Evolutionary conservation across 2,329 filamentous ascomycete species (phyloP), one percentile per base, ranked within the genome.

Genomic region (Paracamarosporium sp.): DNA sequence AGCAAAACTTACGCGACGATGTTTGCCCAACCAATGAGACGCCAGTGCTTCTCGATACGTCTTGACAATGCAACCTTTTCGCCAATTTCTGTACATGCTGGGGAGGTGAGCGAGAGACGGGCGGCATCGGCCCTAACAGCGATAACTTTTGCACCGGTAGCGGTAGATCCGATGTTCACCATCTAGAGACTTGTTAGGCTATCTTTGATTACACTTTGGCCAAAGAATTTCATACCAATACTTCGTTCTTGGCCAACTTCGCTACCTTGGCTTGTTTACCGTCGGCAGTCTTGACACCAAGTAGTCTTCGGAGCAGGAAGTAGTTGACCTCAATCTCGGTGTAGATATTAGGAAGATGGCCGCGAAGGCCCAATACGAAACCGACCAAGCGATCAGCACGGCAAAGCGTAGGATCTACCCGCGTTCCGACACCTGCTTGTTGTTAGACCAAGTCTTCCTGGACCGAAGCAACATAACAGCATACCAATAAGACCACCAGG

Each of bases 191-290:
- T 27, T 43, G 33, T 73, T 41, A 73, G 65, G 24, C 28, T 51
- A 22, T 41, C 12, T 13, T 35, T 35, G 31, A 25, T 24, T 3
- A 43, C n/a, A 11, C 3, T 7, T 22, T 13, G 17, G 4, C 6
- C 1, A 15, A 15, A 27, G 43, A 17, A 5, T 20, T 28, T 64
- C 63, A 38, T 71, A 75, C 71, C 48, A 99, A 90, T 73, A 98
- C 93, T 80, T 99, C 95, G 81, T 97, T 97, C 88, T 98, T 99
- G 56, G 93, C 85, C 65, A 99, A 85, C 84, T 99, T 99, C 71
- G 93, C 93, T 67, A 99, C 95, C 89, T 99, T 99, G 74, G 94
- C 94, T 82, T 98, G 95, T 85, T 99, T 99, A 77, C 95, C 95
- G 69, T 99, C 95, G 62, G 94, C 93, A 45, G 95, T 97, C 83